Evolutionary conservation across 495 filamentous ascomycete species (phyloP), one percentile per base, ranked within the genome.

Genomic region (Trichoderma erinaceum): DNA sequence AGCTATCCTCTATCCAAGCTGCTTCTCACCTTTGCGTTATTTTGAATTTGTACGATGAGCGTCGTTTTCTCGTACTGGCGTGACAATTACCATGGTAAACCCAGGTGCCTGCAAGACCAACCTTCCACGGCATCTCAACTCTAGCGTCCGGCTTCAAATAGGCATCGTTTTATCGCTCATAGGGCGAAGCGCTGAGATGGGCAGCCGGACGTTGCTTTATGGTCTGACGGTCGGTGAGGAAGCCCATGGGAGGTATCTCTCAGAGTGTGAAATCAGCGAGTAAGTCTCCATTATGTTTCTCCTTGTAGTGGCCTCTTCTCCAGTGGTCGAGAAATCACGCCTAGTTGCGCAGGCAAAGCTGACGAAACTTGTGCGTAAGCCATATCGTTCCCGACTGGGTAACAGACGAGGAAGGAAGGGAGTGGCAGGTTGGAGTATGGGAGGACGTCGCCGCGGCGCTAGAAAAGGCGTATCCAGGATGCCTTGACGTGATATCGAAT

Each of bases 1-100:
- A 52, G 69, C 50, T 69, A 71, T 41, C 48, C 38, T 23, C 63
- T 71, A 4, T 68, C 35, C 52, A 71, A 69, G 41, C 38, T 71
- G 10, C 63, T 71, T 48, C 61, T 66, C 66, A 29, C 66, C 16
- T 69, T 63, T 48, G 63, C 64, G 3, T 43, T 43, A 63, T 25
- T 66, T 63, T 10, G 67, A 69, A 63, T 52, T 69, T 25, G 63
- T 67, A 32, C 7, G n/a, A 12, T 44, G 27, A 13, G n/a, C 12
- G 41, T 1, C 65, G 6, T 18, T 32, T 18, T 48, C 65, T n/a
- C 16, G 35, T n/a, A 27, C 65, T 10, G 65, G 65, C 12, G 41
- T 66, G 35, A 25, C 23, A 3, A 48, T 66, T 41, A 46, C 12
- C 41, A 8, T 66, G 18, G 21, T 50, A 6, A 23, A 66, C 6